These are phyloP conservation scores for Paramyrothecium sp. DNA, from an alignment of 2,329 filamentous ascomycete genomes.

Conservation along the genomic window DNA sequence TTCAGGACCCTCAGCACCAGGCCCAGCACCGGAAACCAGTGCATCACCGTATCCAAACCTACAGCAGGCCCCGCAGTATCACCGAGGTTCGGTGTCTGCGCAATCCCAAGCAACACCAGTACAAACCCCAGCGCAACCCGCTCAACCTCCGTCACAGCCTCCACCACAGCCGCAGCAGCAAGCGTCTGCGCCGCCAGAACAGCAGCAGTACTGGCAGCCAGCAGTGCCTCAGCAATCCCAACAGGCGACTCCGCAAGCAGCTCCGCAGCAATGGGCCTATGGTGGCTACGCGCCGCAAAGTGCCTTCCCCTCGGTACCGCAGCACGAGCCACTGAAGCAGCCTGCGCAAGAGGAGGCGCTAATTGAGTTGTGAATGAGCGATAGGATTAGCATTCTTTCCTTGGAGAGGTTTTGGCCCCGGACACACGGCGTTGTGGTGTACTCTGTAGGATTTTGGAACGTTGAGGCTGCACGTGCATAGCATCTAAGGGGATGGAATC, in stretches of 20 bases:
- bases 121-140: slow-evolving; percentile 25
- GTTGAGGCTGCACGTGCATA: background rate
- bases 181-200: slow-evolving; percentile 24
- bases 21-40: slow-evolving; percentile 37
- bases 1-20: slow-evolving; percentile 35
- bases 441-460: background rate
- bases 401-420: background rate
- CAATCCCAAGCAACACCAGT: slow-evolving; percentile 29
- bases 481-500: background rate
- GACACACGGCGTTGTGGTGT: background rate
- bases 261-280: slow-evolving; percentile 44
- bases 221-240: slow-evolving; percentile 29
- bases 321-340: slow-evolving; percentile 38
- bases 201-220: slow-evolving; percentile 35
- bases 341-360: slow-evolving; percentile 71
- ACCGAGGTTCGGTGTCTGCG: slow-evolving; percentile 38
- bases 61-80: slow-evolving; percentile 45
- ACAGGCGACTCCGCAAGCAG: slow-evolving; percentile 24
- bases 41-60: slow-evolving; percentile 54
- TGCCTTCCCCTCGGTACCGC: slow-evolving; percentile 61
- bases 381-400: background rate
- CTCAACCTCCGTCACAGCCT: slow-evolving; percentile 21
- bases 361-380: slow-evolving; percentile 64
- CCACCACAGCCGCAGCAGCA: slow-evolving; percentile 22
- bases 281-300: slow-evolving; percentile 52